These are phyloP conservation scores for Carex arenaria DNA, from an alignment of 202 grass and related monocot species.

Conservation along the genomic window DNA sequence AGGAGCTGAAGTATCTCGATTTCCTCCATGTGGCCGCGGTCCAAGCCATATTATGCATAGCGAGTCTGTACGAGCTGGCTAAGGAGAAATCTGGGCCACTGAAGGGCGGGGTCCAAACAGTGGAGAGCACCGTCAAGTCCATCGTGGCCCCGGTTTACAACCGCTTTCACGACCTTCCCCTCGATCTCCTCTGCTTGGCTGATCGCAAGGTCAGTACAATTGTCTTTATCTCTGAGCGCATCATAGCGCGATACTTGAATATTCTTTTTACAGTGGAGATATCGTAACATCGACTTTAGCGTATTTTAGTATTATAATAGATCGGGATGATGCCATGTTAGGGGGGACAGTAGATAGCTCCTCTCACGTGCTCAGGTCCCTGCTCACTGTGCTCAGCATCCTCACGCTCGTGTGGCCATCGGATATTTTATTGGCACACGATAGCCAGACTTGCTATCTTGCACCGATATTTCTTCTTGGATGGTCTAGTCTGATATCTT, in stretches of 20 bases:
- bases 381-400: background rate
- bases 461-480: background rate
- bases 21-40: slow-evolving; percentile 49
- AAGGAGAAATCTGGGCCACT: slow-evolving; percentile 74
- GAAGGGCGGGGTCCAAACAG: slow-evolving; percentile 49
- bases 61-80: slow-evolving; percentile 52
- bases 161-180: slow-evolving; percentile 41
- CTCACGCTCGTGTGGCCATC: background rate
- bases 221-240: background rate
- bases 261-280: background rate
- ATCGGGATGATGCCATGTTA: background rate
- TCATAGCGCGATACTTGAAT: background rate
- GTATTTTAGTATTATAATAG: slow-evolving; percentile 1
- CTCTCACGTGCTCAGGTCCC: background rate
- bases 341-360: background rate
- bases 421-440: background rate
- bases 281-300: background rate
- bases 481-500: background rate
- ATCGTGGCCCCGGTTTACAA: slow-evolving; percentile 45
- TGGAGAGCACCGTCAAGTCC: slow-evolving; percentile 53
- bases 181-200: slow-evolving; percentile 59
- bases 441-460: background rate
- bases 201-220: slow-evolving; percentile 54
- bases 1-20: slow-evolving; percentile 53
- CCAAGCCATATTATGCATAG: slow-evolving; percentile 41